These are phyloP conservation scores for Lentinula edodes DNA, from an alignment of 768 basidiomycete genomes.

Conservation along the genomic window DNA sequence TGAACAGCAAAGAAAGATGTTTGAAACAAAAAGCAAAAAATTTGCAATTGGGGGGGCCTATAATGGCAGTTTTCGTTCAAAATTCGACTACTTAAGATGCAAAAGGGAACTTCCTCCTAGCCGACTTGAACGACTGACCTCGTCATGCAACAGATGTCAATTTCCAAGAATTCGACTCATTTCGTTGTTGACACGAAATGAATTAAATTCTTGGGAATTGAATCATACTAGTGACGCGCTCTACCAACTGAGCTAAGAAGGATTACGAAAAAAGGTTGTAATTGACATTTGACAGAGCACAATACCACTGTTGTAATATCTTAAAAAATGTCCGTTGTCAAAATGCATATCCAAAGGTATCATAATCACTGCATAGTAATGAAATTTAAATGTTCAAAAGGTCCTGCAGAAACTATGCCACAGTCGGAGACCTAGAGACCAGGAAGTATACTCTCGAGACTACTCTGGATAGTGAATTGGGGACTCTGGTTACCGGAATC, in stretches of 20 bases:
- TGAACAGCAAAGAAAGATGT: no score
- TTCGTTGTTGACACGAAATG: no score
- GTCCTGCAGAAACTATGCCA: neutral
- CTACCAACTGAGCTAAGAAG: slow-evolving; percentile 54
- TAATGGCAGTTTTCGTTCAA: no score
- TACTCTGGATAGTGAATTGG: slow-evolving; percentile 17
- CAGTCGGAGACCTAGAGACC: neutral
- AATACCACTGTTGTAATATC: no score
- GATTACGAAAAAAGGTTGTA: slow-evolving; percentile 10
- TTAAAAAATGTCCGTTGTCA: neutral
- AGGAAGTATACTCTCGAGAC: neutral
- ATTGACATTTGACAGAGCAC: no score
- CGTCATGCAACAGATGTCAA: neutral
- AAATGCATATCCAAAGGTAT: neutral
- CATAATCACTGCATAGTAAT: neutral
- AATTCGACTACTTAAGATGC: no score
- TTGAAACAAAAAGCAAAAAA: no score
- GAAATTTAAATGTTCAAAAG: neutral
- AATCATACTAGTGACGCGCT: slow-evolving; percentile 46
- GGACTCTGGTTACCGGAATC: slow-evolving; percentile 25
- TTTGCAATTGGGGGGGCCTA: no score
- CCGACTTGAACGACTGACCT: slow-evolving; percentile 7
- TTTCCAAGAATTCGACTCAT: no score
- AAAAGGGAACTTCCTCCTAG: neutral
- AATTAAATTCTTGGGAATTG: no score